Conservation (phyloP, 306 rosid genomes). For the Quillaja saponaria region DNA sequence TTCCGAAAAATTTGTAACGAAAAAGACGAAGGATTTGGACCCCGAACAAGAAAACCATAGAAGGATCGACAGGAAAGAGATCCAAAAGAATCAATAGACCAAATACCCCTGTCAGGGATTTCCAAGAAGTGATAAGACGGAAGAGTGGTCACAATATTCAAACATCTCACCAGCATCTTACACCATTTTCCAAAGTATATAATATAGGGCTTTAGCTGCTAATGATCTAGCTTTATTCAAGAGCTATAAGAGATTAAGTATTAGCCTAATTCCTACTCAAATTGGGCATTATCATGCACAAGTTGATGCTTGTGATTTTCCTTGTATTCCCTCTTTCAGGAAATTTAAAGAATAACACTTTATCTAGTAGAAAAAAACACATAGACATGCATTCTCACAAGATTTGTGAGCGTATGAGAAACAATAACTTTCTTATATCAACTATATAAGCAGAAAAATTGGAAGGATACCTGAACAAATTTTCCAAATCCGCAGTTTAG, state of each 20-base stretch:
- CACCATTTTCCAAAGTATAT: background rate
- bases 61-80: too few relatives aligned
- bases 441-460: too few relatives aligned
- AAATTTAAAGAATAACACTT: constrained; percentile 1
- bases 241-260: background rate
- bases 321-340: constrained; percentile 3
- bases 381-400: background rate
- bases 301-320: background rate
- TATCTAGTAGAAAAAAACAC: background rate
- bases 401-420: background rate
- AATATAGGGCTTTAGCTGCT: background rate
- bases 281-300: constrained; percentile 2
- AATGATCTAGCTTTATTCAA: constrained; percentile 3
- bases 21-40: too few relatives aligned
- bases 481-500: constrained; percentile 84
- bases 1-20: too few relatives aligned
- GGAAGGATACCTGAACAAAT: constrained; percentile 74
- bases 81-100: too few relatives aligned
- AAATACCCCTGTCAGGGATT: too few relatives aligned
- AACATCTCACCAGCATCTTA: background rate
- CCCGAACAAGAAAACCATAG: too few relatives aligned
- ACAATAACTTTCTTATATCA: constrained; percentile 12
- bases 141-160: too few relatives aligned
- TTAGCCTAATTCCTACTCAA: background rate
- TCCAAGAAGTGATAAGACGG: too few relatives aligned